These are phyloP conservation scores for Prunella vulgaris DNA, from an alignment of 257 asterid species.

Conservation along the genomic window DNA sequence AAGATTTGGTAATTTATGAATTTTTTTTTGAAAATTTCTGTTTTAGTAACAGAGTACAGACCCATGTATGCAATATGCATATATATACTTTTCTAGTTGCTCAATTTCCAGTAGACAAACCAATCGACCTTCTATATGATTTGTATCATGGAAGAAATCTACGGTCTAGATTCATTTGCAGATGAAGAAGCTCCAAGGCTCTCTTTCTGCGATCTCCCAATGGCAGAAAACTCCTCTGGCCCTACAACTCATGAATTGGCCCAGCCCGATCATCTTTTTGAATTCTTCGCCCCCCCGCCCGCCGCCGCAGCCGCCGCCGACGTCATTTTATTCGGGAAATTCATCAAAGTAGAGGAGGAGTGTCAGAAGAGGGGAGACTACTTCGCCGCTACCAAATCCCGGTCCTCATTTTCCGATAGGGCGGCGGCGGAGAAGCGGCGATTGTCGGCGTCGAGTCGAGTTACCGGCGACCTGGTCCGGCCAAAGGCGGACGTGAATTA, in stretches of 20 bases:
- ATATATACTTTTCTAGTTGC: background rate
- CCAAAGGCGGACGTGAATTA: too few species aligned
- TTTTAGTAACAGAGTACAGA: too few species aligned
- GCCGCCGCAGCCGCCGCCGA: constrained; percentile 3
- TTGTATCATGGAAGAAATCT: too few species aligned
- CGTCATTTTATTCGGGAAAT: constrained; percentile 36
- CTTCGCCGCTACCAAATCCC: constrained; percentile 22
- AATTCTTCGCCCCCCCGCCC: constrained; percentile 24
- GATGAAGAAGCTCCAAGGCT: constrained; percentile 26
- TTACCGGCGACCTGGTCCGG: constrained; percentile 12
- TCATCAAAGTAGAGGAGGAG: constrained; percentile 11
- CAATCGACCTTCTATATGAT: background rate
- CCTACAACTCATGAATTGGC: constrained; percentile 10
- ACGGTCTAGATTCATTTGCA: background rate
- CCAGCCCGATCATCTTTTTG: constrained; percentile 30
- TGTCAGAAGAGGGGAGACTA: constrained; percentile 32
- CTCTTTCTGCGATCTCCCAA: constrained; percentile 41
- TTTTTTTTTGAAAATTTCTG: too few species aligned
- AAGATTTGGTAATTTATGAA: too few species aligned
- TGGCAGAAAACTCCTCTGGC: background rate
- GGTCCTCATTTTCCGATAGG: constrained; percentile 10
- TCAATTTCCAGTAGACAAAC: background rate
- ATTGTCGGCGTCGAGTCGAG: background rate
- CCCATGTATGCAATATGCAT: background rate
- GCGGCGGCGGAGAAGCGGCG: constrained; percentile 10